These are phyloP conservation scores for Pisolithus marmoratus DNA, from an alignment of 768 basidiomycete species.

Conservation along the genomic window DNA sequence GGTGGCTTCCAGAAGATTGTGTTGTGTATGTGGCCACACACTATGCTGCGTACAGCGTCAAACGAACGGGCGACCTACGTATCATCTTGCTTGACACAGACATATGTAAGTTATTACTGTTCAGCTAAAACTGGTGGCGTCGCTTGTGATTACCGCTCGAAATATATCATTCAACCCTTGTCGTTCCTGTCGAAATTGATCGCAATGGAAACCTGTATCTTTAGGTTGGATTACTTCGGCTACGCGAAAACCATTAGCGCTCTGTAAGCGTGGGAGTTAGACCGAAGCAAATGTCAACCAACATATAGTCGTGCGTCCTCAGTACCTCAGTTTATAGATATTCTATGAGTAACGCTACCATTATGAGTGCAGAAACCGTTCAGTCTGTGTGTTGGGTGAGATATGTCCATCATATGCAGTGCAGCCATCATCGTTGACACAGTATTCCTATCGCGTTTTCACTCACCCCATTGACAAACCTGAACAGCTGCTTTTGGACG, in stretches of 20 bases:
- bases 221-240: conserved; percentile 40
- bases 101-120: conserved; percentile 31
- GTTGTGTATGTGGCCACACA: conserved; percentile 38
- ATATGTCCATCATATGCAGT: not conserved
- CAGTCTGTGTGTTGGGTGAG: conserved; percentile 42
- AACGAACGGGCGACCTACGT: conserved; percentile 37
- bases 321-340: conserved; percentile 38
- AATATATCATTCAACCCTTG: conserved; percentile 24
- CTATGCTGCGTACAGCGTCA: conserved; percentile 43
- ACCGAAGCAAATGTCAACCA: not conserved
- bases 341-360: conserved; percentile 69
- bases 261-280: conserved; percentile 32
- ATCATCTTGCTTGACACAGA: conserved; percentile 49
- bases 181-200: not conserved
- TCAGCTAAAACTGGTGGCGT: too few relatives aligned
- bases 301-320: not conserved
- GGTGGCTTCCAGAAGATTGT: conserved; percentile 37
- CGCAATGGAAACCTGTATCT: not conserved
- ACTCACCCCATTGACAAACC: conserved; percentile 57
- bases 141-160: conserved; percentile 8
- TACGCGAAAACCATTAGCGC: conserved; percentile 52
- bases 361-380: conserved; percentile 49
- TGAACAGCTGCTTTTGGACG: conserved; percentile 65
- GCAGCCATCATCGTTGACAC: too few relatives aligned
- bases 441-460: conserved; percentile 52